Evolutionary conservation across 140 eudicot genomes (phyloP).

Genomic region (Stevia rebaudiana): DNA sequence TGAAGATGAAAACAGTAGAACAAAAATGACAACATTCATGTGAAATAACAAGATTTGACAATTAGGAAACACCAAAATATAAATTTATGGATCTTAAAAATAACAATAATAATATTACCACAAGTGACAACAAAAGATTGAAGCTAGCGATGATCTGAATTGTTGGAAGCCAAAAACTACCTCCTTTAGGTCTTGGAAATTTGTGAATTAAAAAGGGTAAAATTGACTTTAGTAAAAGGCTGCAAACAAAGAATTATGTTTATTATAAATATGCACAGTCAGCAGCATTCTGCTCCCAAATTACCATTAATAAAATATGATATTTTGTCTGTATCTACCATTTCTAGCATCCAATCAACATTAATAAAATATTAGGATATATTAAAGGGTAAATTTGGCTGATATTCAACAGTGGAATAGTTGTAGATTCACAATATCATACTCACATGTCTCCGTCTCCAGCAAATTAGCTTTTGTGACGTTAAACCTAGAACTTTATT

Average conservation of each 20-base stretch:
- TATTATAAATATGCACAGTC: slow-evolving; percentile 15
- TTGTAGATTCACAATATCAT: background rate
- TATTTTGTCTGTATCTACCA: slow-evolving; percentile 1
- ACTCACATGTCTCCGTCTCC: background rate
- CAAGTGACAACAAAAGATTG: slow-evolving; percentile 58
- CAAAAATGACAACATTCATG: background rate
- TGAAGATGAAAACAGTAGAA: background rate
- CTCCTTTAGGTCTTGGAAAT: slow-evolving; percentile 69
- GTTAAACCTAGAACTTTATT: background rate
- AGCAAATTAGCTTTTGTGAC: background rate
- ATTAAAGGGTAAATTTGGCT: background rate
- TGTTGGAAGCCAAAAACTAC: slow-evolving; percentile 81
- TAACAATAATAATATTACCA: slow-evolving; percentile 36
- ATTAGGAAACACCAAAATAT: background rate
- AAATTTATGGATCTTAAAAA: background rate
- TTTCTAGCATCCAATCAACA: slow-evolving; percentile 8
- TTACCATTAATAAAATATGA: background rate
- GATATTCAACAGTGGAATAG: background rate
- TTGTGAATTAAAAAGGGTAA: slow-evolving; percentile 64
- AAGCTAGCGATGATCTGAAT: slow-evolving; percentile 82
- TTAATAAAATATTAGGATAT: slow-evolving; percentile 6
- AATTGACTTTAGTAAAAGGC: slow-evolving; percentile 60
- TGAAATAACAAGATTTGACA: too few species aligned
- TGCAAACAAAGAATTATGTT: slow-evolving; percentile 29
- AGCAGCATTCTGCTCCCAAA: slow-evolving; percentile 5